Base-by-base conservation (phyloP, 441 rosid species). In the Melianthus villosus region DNA sequence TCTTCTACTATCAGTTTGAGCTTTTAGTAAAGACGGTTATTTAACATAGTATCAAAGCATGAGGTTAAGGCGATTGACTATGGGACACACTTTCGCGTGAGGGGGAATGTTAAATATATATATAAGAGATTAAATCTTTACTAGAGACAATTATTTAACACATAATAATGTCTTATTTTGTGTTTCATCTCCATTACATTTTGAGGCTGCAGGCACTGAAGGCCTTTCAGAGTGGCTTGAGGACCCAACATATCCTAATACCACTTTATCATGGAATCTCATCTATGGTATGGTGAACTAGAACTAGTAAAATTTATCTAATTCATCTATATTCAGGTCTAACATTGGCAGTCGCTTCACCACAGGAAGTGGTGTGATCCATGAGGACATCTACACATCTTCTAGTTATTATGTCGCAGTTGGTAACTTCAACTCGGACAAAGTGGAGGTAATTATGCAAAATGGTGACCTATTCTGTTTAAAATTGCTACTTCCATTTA, bases 191-290 rank as follows among this genome's bases (percentile, higher is more conserved):
- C 9, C 15, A 28, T 41, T 12, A 50, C 19, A 44, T 58, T 33
- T 30, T 59, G 37, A 33, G 42, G 39, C 32, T 55, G 49, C 71
- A 89, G 98, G 98, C 48, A 65, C 19, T 42, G 96, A 81, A 42
- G 86, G 86, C 51, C 75, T 89, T 57, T 42, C 73, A 38, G 71
- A 69, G 44, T 89, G 98, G 98, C 75, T 72, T 18, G 71, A 71
- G 46, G 74, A 89, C 53, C 93, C 93, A 45, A 67, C 89, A 34
- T 75, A 77, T 70, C 86, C 96, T 20, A 82, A 84, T 61, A 69
- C 75, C 25, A 75, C 96, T 25, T 53, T 84, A 47, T 81, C 94
- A 10, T 89, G 98, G 98, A 81, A 75, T 49, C 46, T 73, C 43
- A 55, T 89, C 54, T 67, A 69, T 28, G 96, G 96, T 75, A 40